Evolutionary conservation across 208 protist genomes (phyloP).

Genomic region (Wallacemonas collosoma): DNA sequence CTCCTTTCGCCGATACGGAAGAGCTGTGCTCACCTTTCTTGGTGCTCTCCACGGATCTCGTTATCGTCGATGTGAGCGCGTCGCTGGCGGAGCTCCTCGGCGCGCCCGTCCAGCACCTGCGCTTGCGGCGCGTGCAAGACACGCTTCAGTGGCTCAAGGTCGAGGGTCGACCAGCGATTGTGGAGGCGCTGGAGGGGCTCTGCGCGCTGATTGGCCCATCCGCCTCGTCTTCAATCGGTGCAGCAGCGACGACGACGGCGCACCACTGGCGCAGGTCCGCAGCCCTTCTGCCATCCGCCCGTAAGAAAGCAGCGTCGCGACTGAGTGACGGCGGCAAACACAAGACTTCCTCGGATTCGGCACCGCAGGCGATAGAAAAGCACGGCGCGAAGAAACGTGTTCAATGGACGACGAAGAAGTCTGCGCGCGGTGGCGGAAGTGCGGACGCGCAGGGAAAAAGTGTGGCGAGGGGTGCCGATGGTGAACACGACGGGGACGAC

Average conservation of each 20-base stretch:
- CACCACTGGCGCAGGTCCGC: not conserved
- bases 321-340: not conserved
- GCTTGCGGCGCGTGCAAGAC: conserved; percentile 34
- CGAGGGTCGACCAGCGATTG: conserved; percentile 18
- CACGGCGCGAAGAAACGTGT: not conserved
- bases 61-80: conserved; percentile 56
- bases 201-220: not conserved
- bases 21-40: conserved; percentile 47
- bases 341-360: not conserved
- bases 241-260: not conserved
- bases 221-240: too few relatives aligned
- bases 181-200: conserved; percentile 10
- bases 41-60: conserved; percentile 31
- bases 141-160: conserved; percentile 56
- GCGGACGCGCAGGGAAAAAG: too few relatives aligned
- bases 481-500: not conserved
- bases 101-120: conserved; percentile 30
- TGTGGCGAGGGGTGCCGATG: too few relatives aligned
- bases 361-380: not conserved
- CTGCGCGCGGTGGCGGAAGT: not conserved
- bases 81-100: conserved; percentile 51
- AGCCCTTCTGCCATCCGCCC: not conserved
- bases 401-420: conserved; percentile 4
- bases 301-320: not conserved
- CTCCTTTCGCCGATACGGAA: conserved; percentile 20